These are phyloP conservation scores for Cryoendolithus antarcticus DNA, from an alignment of 2,329 filamentous ascomycete species.

Conservation along the genomic window DNA sequence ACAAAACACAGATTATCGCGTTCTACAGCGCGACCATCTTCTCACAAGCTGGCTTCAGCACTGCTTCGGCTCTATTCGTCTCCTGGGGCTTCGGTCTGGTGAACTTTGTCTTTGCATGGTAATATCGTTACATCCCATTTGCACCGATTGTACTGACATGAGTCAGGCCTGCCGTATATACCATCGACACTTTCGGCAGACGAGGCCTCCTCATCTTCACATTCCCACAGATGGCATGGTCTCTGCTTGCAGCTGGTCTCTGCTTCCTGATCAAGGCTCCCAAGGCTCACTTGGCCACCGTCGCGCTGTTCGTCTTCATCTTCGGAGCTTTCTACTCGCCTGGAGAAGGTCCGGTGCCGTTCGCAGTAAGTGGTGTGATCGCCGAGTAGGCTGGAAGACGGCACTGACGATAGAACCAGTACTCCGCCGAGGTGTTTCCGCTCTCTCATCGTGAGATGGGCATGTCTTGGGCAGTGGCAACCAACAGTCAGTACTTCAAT, in stretches of 20 bases:
- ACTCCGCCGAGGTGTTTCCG: conserved; percentile 58
- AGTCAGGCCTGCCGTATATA: conserved; percentile 42
- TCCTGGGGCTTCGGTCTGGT: conserved; percentile 46
- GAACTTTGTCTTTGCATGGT: conserved; percentile 42
- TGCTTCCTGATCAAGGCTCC: conserved; percentile 38
- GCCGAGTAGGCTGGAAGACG: too few species aligned
- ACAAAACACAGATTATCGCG: conserved; percentile 7
- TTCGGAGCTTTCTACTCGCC: conserved; percentile 33
- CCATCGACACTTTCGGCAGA: conserved; percentile 46
- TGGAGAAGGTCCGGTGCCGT: conserved; percentile 46
- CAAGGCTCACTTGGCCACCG: conserved; percentile 33
- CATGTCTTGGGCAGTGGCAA: conserved; percentile 58
- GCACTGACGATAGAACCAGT: too few species aligned
- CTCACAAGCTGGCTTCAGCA: conserved; percentile 20
- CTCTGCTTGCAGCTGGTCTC: conserved; percentile 35
- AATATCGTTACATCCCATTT: too few species aligned
- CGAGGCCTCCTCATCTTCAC: conserved; percentile 38
- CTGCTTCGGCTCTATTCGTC: conserved; percentile 37
- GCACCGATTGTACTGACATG: too few species aligned
- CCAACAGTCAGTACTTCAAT: conserved; percentile 28
- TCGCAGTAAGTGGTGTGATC: too few species aligned
- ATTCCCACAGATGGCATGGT: conserved; percentile 40
- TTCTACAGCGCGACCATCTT: conserved; percentile 20
- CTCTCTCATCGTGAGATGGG: conserved; percentile 59
- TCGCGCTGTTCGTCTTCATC: conserved; percentile 46